Percentiles rank a stretch among this genome's conserved stretches.
phyloP scores from a whole-genome alignment of 352 stramenopile species.

The Blastocystis sp. region DNA sequence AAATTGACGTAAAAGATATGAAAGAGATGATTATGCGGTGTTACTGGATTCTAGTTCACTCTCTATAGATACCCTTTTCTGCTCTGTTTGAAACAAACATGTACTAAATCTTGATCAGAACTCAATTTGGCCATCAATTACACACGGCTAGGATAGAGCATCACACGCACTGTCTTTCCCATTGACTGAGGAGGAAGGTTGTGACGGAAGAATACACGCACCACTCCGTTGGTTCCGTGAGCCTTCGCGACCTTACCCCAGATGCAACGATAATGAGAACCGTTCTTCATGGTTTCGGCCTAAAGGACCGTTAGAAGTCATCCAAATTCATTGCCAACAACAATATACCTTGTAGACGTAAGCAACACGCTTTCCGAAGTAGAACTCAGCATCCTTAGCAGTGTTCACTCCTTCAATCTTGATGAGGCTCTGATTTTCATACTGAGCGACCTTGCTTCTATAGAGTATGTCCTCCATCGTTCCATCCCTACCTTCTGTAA shows the following conservation, averaged over 20 bases:
- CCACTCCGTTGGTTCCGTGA: conserved; percentile 94
- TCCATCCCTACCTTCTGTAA: conserved; percentile 82
- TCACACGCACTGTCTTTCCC: conserved; percentile 89
- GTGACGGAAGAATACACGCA: conserved; percentile 91
- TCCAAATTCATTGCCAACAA: neutral
- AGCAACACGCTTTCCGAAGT: conserved; percentile 93
- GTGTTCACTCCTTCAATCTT: conserved; percentile 96
- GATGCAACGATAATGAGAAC: conserved; percentile 83
- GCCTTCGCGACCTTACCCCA: conserved; percentile 93
- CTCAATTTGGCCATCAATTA: conserved; percentile 70
- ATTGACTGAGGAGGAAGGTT: conserved; percentile 92
- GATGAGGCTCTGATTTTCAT: conserved; percentile 92
- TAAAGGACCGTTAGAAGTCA: neutral
- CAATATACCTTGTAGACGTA: conserved; percentile 94
- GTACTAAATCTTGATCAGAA: conserved; percentile 64
- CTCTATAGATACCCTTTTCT: neutral
- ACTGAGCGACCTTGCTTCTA: conserved; percentile 78
- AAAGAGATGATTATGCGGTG: conserved; percentile 8
- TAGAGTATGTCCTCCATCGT: neutral
- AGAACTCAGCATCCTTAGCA: conserved; percentile 95
- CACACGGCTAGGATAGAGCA: conserved; percentile 97
- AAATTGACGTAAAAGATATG: neutral
- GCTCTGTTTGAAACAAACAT: conserved; percentile 51
- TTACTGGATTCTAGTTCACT: conserved; percentile 48
- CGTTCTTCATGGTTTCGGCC: conserved; percentile 81